Evolutionary conservation across 2,329 filamentous ascomycete species (phyloP), one percentile per base, ranked within the genome.

Genomic region (Ophiostoma triangulosporum): DNA sequence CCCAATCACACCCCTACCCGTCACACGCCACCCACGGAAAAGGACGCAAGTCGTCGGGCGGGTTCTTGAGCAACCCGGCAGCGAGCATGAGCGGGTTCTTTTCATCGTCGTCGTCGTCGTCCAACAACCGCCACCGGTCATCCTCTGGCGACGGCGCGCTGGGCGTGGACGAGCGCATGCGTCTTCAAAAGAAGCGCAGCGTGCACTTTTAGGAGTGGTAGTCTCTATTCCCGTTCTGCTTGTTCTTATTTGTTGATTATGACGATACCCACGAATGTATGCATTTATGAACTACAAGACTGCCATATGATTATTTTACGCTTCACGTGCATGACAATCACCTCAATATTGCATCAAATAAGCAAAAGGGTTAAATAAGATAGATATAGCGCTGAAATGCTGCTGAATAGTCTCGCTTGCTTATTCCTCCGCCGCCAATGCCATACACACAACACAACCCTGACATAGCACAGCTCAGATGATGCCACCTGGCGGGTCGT

Each of bases 401-500:
- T 26, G 15, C 29, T 15, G 24, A 20, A 31, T 33, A 50, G 27
- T 49, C 15, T 33, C 48, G 17, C 24, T 40, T 24, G 22, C 33
- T 40, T 26, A n/a, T n/a, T n/a, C n/a, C n/a, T n/a, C n/a, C n/a
- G n/a, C n/a, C n/a, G n/a, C n/a, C n/a, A 22, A 22, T 7, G 29
- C 20, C 17, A 15, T 4, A 11, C 17, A n/a, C 12, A 12, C 12
- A 14, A 35, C 8, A 35, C 33, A 14, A 20, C n/a, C 35, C 6
- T n/a, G n/a, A n/a, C n/a, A 26, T 33, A 4, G 11, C 11, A 5
- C 20, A 8, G 7, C 57, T 29, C 51, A 80, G 64, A 81, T 80
- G 59, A 81, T 81, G 43, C 77, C 77, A 38, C 77, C 77, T 2
- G 77, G 77, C 17, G 77, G 77, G 59, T 80, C 77, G 60, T 80